Percentiles rank a stretch among this genome's conserved stretches.
These are phyloP conservation scores for Rhamnella rubrinervis DNA, from an alignment of 331 rosid species.

Conservation along the genomic window DNA sequence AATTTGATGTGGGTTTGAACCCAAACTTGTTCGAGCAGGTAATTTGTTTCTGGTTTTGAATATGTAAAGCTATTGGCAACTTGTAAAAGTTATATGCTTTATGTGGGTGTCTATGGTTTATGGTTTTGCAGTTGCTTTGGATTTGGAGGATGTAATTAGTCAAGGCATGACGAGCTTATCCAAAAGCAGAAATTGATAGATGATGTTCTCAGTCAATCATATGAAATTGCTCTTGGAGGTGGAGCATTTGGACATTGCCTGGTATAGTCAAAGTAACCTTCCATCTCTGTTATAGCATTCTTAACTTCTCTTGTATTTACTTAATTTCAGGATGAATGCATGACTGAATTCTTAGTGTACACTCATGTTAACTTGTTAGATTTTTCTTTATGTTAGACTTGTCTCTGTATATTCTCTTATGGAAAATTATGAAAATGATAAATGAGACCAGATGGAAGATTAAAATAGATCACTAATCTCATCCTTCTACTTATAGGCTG, in stretches of 20 bases:
- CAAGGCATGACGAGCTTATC: conserved; percentile 63
- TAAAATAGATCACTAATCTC: conserved; percentile 8
- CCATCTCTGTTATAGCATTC: background rate
- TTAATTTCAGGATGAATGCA: too few relatives aligned
- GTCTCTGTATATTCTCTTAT: background rate
- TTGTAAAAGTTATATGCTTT: background rate
- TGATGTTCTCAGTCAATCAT: conserved; percentile 53
- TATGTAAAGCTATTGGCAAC: background rate
- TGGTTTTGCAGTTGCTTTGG: conserved; percentile 64
- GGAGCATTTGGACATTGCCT: conserved; percentile 73
- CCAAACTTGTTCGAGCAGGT: conserved; percentile 72
- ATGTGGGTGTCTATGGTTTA: background rate
- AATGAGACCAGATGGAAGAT: background rate
- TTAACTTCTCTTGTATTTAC: too few relatives aligned
- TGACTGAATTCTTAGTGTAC: too few relatives aligned
- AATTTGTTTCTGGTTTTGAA: conserved; percentile 1
- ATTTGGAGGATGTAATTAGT: conserved; percentile 53
- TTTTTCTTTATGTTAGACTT: background rate
- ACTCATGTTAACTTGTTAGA: too few relatives aligned
- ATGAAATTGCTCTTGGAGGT: conserved; percentile 60
- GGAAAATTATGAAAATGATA: background rate
- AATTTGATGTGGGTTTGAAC: conserved; percentile 50
- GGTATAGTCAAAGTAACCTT: conserved; percentile 35
- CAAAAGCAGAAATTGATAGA: conserved; percentile 62
- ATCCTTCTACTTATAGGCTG: conserved; percentile 54